Percentiles rank a stretch among this genome's conserved stretches.
Evolutionary conservation across 768 basidiomycete species (phyloP).

Genomic region (Tremella yokohamensis): DNA sequence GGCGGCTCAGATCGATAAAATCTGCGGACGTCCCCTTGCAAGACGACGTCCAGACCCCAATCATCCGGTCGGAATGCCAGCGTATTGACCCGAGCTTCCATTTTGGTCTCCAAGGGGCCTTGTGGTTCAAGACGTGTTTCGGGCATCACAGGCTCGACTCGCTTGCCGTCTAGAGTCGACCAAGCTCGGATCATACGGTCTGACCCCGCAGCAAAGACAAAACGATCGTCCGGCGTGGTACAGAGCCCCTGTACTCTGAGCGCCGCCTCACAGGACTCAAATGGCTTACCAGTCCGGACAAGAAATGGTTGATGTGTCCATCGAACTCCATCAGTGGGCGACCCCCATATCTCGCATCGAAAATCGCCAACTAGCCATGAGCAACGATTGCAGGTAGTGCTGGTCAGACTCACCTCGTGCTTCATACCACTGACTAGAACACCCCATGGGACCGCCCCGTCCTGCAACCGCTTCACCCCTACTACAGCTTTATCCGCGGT

Average conservation of each 20-base stretch:
- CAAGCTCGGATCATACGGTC: slow-evolving; percentile 32
- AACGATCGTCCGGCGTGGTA: slow-evolving; percentile 27
- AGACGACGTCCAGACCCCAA: slow-evolving; percentile 27
- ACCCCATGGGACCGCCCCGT: slow-evolving; percentile 39
- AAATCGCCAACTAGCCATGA: slow-evolving; percentile 27
- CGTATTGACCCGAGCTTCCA: slow-evolving; percentile 6
- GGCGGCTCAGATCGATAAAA: slow-evolving; percentile 8
- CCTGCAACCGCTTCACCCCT: slow-evolving; percentile 34
- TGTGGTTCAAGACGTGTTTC: not conserved
- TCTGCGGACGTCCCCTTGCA: slow-evolving; percentile 22
- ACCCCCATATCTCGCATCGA: slow-evolving; percentile 30
- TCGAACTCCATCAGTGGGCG: slow-evolving; percentile 18
- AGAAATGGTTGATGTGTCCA: slow-evolving; percentile 32
- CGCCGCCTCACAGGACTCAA: not conserved
- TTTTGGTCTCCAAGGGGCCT: slow-evolving; percentile 5
- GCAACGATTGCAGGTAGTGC: not conserved
- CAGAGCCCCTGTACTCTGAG: slow-evolving; percentile 19
- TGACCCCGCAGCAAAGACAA: slow-evolving; percentile 34
- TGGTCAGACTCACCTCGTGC: slow-evolving; percentile 31
- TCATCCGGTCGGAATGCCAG: slow-evolving; percentile 24
- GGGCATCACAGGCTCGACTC: slow-evolving; percentile 2
- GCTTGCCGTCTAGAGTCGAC: slow-evolving; percentile 28
- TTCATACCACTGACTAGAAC: slow-evolving; percentile 33
- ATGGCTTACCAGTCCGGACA: slow-evolving; percentile 20
- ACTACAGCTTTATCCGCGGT: slow-evolving; percentile 35